Evolutionary conservation across 192 early-diverging fungal species (phyloP), one percentile per base, ranked within the genome.

Genomic region (Mortierella alpina): DNA sequence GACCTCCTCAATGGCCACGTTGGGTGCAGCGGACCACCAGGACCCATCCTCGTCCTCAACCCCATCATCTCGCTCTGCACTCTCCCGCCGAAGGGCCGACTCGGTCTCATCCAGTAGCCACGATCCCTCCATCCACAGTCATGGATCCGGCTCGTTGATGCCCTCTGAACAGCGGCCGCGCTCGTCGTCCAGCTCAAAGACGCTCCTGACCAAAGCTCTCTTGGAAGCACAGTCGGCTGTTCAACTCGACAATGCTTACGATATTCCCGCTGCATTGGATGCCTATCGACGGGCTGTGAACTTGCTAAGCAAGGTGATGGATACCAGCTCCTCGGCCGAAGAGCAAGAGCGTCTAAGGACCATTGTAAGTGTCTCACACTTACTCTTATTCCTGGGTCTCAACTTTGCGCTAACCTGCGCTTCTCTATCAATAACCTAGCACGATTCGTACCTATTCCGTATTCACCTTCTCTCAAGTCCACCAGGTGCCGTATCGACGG

Each of bases 191-290:
- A 79, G 64, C 42, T 79, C 76, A 40, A 79, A 79, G 41, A 64
- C 76, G 0, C 51, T 79, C 0, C 53, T 79, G 14, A 79, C 76
- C 42, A 79, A 66, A 64, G 76, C 76, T 14, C 44, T 79, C 22
- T 15, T 79, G 22, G 76, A 79, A 10, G 76, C 76, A 42, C 76
- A 79, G 56, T 79, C 76, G n/a, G 76, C 76, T 3, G 76, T 79
- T 6, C 76, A 72, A 17, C 69, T 79, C 9, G 76, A 79, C 18
- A 72, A 79, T 50, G 64, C 63, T 9, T 63, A 67, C 48, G 76
- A 79, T 31, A 72, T 79, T 41, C 31, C 53, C 10, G 76, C 50
- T 39, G 76, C 76, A 5, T 59, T 79, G 31, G 69, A 72, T 12
- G 59, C 76, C 20, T 79, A 79, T 58, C 55, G 63, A 12, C 53